These are phyloP conservation scores for Mortierella sp. DNA, from an alignment of 371 early-diverging fungal species.

Conservation along the genomic window DNA sequence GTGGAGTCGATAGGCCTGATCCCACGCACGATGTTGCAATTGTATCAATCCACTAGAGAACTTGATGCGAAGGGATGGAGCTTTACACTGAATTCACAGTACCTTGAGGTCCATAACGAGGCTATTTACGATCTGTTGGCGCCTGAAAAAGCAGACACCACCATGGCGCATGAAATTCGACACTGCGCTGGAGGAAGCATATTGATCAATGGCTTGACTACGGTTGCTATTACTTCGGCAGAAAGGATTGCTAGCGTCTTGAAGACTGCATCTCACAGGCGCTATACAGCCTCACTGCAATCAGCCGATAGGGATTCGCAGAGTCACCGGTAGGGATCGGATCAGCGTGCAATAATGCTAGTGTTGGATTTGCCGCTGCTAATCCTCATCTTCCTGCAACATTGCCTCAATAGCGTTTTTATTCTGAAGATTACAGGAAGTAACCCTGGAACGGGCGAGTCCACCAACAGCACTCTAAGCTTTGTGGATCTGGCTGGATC, in stretches of 20 bases:
- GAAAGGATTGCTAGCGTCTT: slow-evolving; percentile 76
- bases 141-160: neutral
- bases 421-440: slow-evolving; percentile 80
- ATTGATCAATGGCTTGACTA: slow-evolving; percentile 77
- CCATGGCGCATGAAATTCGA: slow-evolving; percentile 80
- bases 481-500: slow-evolving; percentile 97
- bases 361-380: neutral
- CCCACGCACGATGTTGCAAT: slow-evolving; percentile 85
- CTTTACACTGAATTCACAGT: slow-evolving; percentile 83
- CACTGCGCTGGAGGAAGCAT: slow-evolving; percentile 73
- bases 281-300: slow-evolving; percentile 86
- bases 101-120: slow-evolving; percentile 97
- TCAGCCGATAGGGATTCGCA: slow-evolving; percentile 93
- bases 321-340: slow-evolving; percentile 75
- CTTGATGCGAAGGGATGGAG: slow-evolving; percentile 84
- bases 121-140: slow-evolving; percentile 85
- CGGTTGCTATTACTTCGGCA: slow-evolving; percentile 71
- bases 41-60: slow-evolving; percentile 77
- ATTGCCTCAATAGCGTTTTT: slow-evolving; percentile 70
- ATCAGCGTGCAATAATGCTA: neutral
- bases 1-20: slow-evolving; percentile 71
- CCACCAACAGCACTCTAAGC: slow-evolving; percentile 78
- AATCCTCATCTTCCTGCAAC: neutral
- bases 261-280: slow-evolving; percentile 77
- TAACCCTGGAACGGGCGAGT: slow-evolving; percentile 76